Evolutionary conservation across 495 filamentous ascomycete genomes (phyloP).

Genomic region (Neurospora sp.): DNA sequence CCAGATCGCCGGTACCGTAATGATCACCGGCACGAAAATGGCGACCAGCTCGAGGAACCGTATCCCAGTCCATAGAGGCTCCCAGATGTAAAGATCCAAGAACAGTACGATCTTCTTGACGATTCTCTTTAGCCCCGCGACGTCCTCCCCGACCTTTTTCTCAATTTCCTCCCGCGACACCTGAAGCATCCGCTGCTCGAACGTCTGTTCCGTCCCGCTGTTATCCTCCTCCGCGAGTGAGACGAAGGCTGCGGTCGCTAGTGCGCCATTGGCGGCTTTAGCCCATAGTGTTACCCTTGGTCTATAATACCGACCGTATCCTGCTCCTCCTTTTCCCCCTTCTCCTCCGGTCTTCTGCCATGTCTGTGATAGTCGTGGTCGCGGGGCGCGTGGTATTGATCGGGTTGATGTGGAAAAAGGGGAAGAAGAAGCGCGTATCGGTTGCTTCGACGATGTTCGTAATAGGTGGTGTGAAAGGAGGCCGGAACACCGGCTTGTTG

Average conservation of each 20-base stretch:
- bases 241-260: conserved; percentile 54
- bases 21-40: conserved; percentile 86
- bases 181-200: conserved; percentile 77
- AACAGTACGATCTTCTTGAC: conserved; percentile 48
- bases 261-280: conserved; percentile 36
- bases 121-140: conserved; percentile 44
- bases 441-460: neutral
- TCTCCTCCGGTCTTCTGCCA: neutral
- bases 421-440: neutral
- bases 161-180: conserved; percentile 65
- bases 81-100: conserved; percentile 63
- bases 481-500: neutral
- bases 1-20: conserved; percentile 72
- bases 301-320: conserved; percentile 9
- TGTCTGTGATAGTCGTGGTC: neutral
- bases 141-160: conserved; percentile 51
- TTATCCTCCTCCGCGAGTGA: conserved; percentile 57
- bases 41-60: conserved; percentile 74
- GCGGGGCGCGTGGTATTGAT: neutral
- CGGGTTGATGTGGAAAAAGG: neutral
- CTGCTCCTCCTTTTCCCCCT: neutral
- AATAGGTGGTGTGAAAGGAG: neutral
- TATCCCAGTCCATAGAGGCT: conserved; percentile 80
- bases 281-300: neutral
- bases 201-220: conserved; percentile 51